A percentile compares a stretch with the other conserved stretches of the same genome.
These are phyloP conservation scores for Pythium oligandrum DNA, from an alignment of 352 stramenopile genomes.

Conservation along the genomic window DNA sequence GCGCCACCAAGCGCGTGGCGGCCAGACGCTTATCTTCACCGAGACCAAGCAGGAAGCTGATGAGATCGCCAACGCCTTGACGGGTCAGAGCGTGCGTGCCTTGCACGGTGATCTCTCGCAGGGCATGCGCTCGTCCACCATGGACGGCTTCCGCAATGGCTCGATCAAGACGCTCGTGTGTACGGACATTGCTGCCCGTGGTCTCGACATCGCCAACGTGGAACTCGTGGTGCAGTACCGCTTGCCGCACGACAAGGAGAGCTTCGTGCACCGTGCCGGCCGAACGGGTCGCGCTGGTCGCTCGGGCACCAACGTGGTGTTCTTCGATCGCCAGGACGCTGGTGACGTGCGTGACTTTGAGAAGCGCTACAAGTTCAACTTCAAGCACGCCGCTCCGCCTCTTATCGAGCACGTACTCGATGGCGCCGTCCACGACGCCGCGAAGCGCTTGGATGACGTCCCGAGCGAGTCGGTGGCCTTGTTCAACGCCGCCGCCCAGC, in stretches of 20 bases:
- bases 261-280: conserved; percentile 92
- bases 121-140: conserved; percentile 91
- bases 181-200: conserved; percentile 88
- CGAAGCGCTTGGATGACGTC: conserved; percentile 45
- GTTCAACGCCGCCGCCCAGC: conserved; percentile 53
- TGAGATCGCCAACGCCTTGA: conserved; percentile 90
- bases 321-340: conserved; percentile 66
- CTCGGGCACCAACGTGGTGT: conserved; percentile 82
- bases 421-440: conserved; percentile 42
- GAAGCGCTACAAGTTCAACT: conserved; percentile 73
- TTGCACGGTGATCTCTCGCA: conserved; percentile 80
- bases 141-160: conserved; percentile 94
- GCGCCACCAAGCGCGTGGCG: conserved; percentile 48
- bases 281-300: conserved; percentile 86
- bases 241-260: conserved; percentile 91
- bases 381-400: conserved; percentile 48
- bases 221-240: conserved; percentile 93
- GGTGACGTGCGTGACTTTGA: conserved; percentile 74
- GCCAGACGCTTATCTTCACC: conserved; percentile 94
- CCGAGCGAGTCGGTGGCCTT: conserved; percentile 35
- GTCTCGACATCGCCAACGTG: conserved; percentile 87
- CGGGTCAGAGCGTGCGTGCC: conserved; percentile 45
- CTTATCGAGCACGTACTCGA: conserved; percentile 61
- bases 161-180: conserved; percentile 91
- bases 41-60: conserved; percentile 96